Conservation (phyloP, 495 filamentous ascomycete species). For the Margaritispora aquatica region DNA sequence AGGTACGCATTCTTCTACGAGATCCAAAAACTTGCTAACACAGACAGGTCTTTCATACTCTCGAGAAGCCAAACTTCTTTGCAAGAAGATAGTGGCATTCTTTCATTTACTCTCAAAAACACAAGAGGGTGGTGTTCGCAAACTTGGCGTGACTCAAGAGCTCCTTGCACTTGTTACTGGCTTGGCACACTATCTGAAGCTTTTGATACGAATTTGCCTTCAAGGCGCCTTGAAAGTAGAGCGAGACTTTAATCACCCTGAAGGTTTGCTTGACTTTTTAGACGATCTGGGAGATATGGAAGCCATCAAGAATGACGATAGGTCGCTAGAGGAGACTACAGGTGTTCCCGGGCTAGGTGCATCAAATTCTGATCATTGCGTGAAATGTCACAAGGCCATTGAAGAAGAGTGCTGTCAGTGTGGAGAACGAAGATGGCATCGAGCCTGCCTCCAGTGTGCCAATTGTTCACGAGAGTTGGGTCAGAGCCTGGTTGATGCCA, state of each 20-base stretch:
- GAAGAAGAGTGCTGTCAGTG: slow-evolving; percentile 83
- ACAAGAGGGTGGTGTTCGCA: slow-evolving; percentile 78
- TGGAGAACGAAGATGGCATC: slow-evolving; percentile 75
- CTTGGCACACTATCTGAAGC: slow-evolving; percentile 95
- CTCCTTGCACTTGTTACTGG: slow-evolving; percentile 92
- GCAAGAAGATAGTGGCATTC: slow-evolving; percentile 99
- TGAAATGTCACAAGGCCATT: slow-evolving; percentile 73
- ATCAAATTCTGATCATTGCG: slow-evolving; percentile 75
- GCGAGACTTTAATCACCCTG: slow-evolving; percentile 64
- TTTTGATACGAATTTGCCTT: slow-evolving; percentile 92
- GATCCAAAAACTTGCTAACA: slow-evolving; percentile 6
- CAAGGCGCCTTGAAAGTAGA: slow-evolving; percentile 91
- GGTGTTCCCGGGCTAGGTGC: slow-evolving; percentile 71
- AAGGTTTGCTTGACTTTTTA: slow-evolving; percentile 76
- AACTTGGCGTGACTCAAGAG: slow-evolving; percentile 95
- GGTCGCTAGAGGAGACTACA: slow-evolving; percentile 64
- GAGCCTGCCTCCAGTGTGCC: slow-evolving; percentile 68
- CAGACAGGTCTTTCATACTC: slow-evolving; percentile 75
- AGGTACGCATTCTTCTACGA: slow-evolving; percentile 41
- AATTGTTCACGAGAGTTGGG: slow-evolving; percentile 71
- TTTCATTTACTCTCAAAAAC: slow-evolving; percentile 91
- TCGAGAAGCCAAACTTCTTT: slow-evolving; percentile 92
- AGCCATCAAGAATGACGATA: slow-evolving; percentile 59
- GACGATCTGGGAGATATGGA: slow-evolving; percentile 73
- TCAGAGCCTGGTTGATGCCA: slow-evolving; percentile 52